These are phyloP conservation scores for Omphalea diandra DNA, from an alignment of 441 rosid genomes.

Conservation along the genomic window DNA sequence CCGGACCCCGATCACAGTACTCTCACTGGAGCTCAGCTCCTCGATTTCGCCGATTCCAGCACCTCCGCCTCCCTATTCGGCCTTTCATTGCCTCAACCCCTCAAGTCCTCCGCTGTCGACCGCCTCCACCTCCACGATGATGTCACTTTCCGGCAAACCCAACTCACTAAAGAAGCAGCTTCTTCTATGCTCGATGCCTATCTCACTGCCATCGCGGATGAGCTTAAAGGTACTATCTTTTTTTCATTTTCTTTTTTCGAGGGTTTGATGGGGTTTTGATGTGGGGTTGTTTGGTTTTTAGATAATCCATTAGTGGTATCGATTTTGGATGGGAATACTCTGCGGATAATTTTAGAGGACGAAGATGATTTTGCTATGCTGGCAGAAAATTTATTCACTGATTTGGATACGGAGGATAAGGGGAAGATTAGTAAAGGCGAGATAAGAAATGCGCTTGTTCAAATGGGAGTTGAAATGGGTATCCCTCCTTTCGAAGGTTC, in stretches of 20 bases:
- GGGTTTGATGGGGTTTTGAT: background rate
- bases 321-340: conserved; percentile 59
- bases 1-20: conserved; percentile 33
- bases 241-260: background rate
- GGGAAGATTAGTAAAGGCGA: conserved; percentile 68
- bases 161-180: conserved; percentile 40
- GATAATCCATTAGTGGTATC: conserved; percentile 67
- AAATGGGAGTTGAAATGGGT: conserved; percentile 85
- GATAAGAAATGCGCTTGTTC: conserved; percentile 54
- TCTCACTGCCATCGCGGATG: conserved; percentile 58
- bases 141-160: conserved; percentile 33
- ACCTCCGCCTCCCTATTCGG: conserved; percentile 50
- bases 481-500: conserved; percentile 78
- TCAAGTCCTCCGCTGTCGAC: conserved; percentile 49
- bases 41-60: conserved; percentile 55
- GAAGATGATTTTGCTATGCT: conserved; percentile 94
- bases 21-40: conserved; percentile 57
- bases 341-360: conserved; percentile 62
- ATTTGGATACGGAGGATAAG: conserved; percentile 72
- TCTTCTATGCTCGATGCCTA: conserved; percentile 39
- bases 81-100: conserved; percentile 54
- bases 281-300: conserved; percentile 25
- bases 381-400: conserved; percentile 80
- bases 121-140: conserved; percentile 34
- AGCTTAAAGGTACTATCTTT: conserved; percentile 44